phyloP scores from a whole-genome alignment of 768 basidiomycete genomes.

The Strobilomyces dryophilus region DNA sequence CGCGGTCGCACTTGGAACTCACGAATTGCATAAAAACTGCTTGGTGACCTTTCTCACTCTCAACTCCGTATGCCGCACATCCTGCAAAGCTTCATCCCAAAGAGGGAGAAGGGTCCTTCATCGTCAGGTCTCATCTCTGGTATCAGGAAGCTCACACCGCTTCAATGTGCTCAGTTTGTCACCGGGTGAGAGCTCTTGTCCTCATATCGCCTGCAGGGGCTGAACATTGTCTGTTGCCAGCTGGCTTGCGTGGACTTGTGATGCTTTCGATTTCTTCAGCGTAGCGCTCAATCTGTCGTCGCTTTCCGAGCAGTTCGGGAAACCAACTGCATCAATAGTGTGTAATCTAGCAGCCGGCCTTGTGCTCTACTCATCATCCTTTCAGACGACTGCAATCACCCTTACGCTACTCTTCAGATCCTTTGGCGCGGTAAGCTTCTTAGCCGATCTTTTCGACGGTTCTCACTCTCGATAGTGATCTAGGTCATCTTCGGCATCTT shows the following conservation, averaged over 20 bases:
- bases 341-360: constrained; percentile 9
- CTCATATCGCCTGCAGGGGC: not conserved
- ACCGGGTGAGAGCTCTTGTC: constrained; percentile 39
- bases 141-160: constrained; percentile 43
- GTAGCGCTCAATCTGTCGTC: constrained; percentile 56
- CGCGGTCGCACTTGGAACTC: not conserved
- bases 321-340: constrained; percentile 41
- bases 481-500: constrained; percentile 73
- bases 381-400: constrained; percentile 77
- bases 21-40: constrained; percentile 14
- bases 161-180: constrained; percentile 58
- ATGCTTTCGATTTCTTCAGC: constrained; percentile 85
- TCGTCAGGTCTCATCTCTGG: constrained; percentile 39
- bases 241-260: constrained; percentile 87
- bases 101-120: constrained; percentile 37
- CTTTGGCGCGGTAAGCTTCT: constrained; percentile 52
- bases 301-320: constrained; percentile 48
- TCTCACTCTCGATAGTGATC: not conserved
- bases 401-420: constrained; percentile 88
- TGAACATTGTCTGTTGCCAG: constrained; percentile 29
- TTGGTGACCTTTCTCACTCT: not conserved
- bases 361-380: not conserved
- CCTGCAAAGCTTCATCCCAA: constrained; percentile 45
- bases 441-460: not conserved
- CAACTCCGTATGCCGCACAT: constrained; percentile 29